Evolutionary conservation across 495 filamentous ascomycete genomes (phyloP).

Genomic region (Daldinia loculata): DNA sequence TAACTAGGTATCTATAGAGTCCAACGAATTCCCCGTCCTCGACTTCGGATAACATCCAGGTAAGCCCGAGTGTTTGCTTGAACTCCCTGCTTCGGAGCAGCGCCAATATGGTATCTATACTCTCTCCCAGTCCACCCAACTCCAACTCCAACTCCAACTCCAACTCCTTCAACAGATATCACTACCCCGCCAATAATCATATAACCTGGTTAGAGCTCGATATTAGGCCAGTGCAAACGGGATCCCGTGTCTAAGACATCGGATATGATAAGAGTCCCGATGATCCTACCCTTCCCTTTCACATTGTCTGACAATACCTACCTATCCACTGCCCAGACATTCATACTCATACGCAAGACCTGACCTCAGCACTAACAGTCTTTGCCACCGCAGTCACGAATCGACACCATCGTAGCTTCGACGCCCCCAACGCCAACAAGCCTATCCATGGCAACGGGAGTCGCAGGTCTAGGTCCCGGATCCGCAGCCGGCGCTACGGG

Average conservation of each 20-base stretch:
- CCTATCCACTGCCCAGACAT: background rate
- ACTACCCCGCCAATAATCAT: background rate
- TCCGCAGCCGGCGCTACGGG: background rate
- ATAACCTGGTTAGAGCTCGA: background rate
- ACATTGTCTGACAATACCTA: background rate
- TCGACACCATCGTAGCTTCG: slow-evolving; percentile 48
- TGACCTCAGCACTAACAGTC: slow-evolving; percentile 14
- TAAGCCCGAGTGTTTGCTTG: slow-evolving; percentile 34
- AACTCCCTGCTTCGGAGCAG: background rate
- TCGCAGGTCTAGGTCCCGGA: background rate
- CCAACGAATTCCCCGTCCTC: slow-evolving; percentile 27
- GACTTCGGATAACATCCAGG: slow-evolving; percentile 49
- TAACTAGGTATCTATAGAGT: slow-evolving; percentile 13
- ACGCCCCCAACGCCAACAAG: slow-evolving; percentile 27
- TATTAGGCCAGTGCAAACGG: slow-evolving; percentile 26
- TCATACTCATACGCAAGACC: background rate
- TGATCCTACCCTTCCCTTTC: background rate
- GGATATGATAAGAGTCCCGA: background rate
- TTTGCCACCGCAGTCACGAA: slow-evolving; percentile 32
- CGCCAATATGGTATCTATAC: slow-evolving; percentile 3
- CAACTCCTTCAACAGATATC: background rate
- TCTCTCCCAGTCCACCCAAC: background rate
- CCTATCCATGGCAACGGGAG: background rate
- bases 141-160: too few relatives aligned
- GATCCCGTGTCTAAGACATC: background rate